Evolutionary conservation across 305 asterid species (phyloP).

Genomic region (Fraxinus floribunda): DNA sequence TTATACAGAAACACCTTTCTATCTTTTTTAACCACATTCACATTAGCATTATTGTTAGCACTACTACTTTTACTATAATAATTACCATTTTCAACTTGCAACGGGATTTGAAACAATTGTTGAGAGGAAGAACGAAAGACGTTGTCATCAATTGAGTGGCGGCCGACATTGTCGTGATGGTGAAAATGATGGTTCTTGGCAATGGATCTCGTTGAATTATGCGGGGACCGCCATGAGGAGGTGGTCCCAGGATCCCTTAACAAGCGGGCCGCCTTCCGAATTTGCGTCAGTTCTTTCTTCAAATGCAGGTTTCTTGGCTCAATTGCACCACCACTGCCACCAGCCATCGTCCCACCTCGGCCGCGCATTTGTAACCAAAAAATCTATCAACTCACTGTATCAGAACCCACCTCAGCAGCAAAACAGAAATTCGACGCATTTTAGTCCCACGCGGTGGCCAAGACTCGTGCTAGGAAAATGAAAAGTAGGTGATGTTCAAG

Average conservation of each 20-base stretch:
- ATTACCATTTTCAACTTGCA: constrained; percentile 27
- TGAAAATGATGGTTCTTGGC: constrained; percentile 61
- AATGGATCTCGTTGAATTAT: constrained; percentile 68
- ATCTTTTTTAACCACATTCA: constrained; percentile 39
- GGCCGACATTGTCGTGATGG: constrained; percentile 40
- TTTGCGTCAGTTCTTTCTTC: constrained; percentile 58
- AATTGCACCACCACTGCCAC: neutral
- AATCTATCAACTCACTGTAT: neutral
- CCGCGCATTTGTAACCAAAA: neutral
- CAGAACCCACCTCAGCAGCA: neutral
- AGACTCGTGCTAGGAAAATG: neutral
- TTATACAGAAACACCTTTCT: constrained; percentile 71
- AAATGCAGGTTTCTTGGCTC: neutral
- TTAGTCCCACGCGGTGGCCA: neutral
- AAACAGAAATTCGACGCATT: neutral
- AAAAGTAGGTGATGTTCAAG: neutral
- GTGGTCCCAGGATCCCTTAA: constrained; percentile 92
- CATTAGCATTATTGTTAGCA: constrained; percentile 31
- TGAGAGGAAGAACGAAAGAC: constrained; percentile 32
- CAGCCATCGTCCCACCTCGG: neutral
- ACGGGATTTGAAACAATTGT: constrained; percentile 17
- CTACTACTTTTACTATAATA: constrained; percentile 16
- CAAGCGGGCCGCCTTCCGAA: constrained; percentile 77
- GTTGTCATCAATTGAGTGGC: constrained; percentile 27
- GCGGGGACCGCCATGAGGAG: constrained; percentile 82